Evolutionary conservation across 2,329 filamentous ascomycete genomes (phyloP), one percentile per base, ranked within the genome.

Genomic region (Diaporthe citriasiana): DNA sequence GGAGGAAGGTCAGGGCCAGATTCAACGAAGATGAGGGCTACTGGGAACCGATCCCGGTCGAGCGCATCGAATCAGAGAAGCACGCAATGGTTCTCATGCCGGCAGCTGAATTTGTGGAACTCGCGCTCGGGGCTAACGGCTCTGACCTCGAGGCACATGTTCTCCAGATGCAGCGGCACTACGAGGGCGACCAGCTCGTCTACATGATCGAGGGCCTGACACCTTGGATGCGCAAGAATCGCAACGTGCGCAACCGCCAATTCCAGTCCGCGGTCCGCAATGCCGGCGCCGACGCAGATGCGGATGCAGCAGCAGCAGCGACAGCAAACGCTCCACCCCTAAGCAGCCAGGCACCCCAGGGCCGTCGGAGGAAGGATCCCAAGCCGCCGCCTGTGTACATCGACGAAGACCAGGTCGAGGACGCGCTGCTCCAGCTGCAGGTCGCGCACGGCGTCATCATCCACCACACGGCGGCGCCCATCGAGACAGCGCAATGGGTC

Each of bases 401-500:
- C 35, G 89, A 93, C 72, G 92, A 95, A 73, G 91, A 94, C 76
- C 80, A 84, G 30, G 85, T 95, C 57, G 93, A 95, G 79, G 92
- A 94, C 77, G 91, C 92, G 6, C 84, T 95, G 4, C 84, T 96
- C 15, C 86, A 89, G 22, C 84, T 96, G 6, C 94, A 96, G 80
- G 87, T 95, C 8, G 82, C 88, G 33, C 91, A 95, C 81, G 84
- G 85, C 7, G 89, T 89, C 30, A 84, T 94, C 5, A 90, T 95
- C 57, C 93, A 95, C 80, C 93, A 96, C 80, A 94, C 92, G 1
- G 82, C 82, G 19, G 82, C 84, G 3, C 79, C 88, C 0, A 79
- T 89, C 0, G 92, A 95, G 78, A 93, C 93, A 1, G 92, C 93
- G 2, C 89, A 92, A 77, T 94, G 93, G 92, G 90, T 95, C 40